phyloP scores from a whole-genome alignment of 768 basidiomycete species.

The Panaeolus papilionaceus region DNA sequence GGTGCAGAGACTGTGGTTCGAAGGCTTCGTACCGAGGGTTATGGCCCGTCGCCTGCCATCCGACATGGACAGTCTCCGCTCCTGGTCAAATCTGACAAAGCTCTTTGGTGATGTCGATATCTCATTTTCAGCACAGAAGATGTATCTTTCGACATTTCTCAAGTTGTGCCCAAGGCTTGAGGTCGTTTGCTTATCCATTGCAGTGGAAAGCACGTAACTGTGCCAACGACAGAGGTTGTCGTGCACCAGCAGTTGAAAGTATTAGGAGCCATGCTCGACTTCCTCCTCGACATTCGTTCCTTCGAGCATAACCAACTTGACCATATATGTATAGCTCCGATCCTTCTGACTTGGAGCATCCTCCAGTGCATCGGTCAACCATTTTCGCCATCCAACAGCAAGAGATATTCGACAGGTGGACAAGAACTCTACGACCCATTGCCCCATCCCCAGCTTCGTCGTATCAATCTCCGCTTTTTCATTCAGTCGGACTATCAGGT shows the following conservation, averaged over 20 bases:
- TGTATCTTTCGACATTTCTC: neutral
- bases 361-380: neutral
- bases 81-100: neutral
- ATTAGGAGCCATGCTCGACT: neutral
- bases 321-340: neutral
- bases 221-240: neutral
- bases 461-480: neutral
- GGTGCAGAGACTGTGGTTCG: neutral
- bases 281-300: neutral
- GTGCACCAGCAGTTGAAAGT: neutral
- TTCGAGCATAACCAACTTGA: neutral
- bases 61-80: neutral
- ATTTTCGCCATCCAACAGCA: neutral
- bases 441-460: neutral
- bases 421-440: neutral
- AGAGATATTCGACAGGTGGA: neutral
- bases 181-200: neutral
- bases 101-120: neutral
- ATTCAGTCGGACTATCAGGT: neutral
- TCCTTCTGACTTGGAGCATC: neutral
- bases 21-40: neutral
- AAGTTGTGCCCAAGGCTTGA: neutral
- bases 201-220: neutral
- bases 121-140: neutral
- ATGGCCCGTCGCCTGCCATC: neutral